Evolutionary conservation across 148 eudicot genomes (phyloP).

Genomic region (Tetragonia tetragonoides): DNA sequence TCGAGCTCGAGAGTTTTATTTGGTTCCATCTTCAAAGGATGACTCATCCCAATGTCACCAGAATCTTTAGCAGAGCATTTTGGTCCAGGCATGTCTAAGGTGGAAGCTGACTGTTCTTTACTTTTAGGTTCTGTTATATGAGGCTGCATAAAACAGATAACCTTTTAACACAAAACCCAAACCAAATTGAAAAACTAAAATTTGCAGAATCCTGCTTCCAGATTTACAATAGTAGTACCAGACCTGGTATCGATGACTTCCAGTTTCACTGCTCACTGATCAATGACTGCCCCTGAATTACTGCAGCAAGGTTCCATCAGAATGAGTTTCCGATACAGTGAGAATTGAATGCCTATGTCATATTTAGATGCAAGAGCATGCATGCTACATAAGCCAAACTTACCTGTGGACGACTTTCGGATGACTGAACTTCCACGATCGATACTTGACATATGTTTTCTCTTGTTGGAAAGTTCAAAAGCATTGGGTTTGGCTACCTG

Average conservation of each 20-base stretch:
- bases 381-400: slow-evolving; percentile 10
- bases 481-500: background rate
- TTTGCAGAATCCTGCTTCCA: background rate
- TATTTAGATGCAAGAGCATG: background rate
- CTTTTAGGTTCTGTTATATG: slow-evolving; percentile 21
- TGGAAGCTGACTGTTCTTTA: slow-evolving; percentile 2
- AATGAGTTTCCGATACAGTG: background rate
- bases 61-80: slow-evolving; percentile 14
- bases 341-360: background rate
- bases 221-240: background rate
- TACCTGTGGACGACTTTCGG: slow-evolving; percentile 26
- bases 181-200: background rate
- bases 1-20: slow-evolving; percentile 42
- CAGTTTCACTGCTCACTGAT: slow-evolving; percentile 22
- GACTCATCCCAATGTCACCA: slow-evolving; percentile 15
- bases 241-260: slow-evolving; percentile 29
- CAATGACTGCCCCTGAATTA: background rate
- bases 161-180: background rate
- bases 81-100: slow-evolving; percentile 7
- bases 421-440: slow-evolving; percentile 1
- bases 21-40: slow-evolving; percentile 14
- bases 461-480: background rate
- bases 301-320: slow-evolving; percentile 22
- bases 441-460: background rate
- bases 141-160: slow-evolving; percentile 30